Conservation (phyloP, 345 rosid genomes). For the Psidium guajava region DNA sequence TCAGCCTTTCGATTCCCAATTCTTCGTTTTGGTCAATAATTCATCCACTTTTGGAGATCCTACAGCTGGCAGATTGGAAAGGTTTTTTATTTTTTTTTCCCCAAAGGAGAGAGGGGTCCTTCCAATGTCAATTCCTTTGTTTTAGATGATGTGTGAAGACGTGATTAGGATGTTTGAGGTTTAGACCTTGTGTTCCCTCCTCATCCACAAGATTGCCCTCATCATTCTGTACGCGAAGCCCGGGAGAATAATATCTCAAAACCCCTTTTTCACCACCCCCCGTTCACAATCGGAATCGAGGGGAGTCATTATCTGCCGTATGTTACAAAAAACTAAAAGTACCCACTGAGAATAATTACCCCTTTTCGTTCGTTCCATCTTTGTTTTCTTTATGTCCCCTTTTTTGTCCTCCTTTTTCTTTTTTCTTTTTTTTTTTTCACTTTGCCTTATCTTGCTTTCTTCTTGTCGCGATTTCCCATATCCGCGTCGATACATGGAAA, state of each 20-base stretch:
- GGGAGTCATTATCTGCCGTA: conserved; percentile 3
- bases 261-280: background rate
- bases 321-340: conserved; percentile 4
- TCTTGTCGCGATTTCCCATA: background rate
- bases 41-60: conserved; percentile 29
- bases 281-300: background rate
- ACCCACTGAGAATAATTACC: background rate
- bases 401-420: background rate
- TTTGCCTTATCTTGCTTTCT: conserved; percentile 8
- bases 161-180: conserved; percentile 5
- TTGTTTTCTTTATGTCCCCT: background rate
- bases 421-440: background rate
- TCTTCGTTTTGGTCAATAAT: conserved; percentile 21
- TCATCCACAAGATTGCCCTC: background rate
- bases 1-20: background rate
- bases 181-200: background rate
- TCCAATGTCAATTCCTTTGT: background rate
- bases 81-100: background rate
- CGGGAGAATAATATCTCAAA: background rate
- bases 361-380: background rate
- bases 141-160: background rate
- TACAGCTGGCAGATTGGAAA: conserved; percentile 31
- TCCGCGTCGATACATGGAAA: background rate
- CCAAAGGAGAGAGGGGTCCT: background rate
- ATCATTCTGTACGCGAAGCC: conserved; percentile 8